phyloP scores from a whole-genome alignment of 1,139 yeast species.

The Yamadazyma diddensiae region DNA sequence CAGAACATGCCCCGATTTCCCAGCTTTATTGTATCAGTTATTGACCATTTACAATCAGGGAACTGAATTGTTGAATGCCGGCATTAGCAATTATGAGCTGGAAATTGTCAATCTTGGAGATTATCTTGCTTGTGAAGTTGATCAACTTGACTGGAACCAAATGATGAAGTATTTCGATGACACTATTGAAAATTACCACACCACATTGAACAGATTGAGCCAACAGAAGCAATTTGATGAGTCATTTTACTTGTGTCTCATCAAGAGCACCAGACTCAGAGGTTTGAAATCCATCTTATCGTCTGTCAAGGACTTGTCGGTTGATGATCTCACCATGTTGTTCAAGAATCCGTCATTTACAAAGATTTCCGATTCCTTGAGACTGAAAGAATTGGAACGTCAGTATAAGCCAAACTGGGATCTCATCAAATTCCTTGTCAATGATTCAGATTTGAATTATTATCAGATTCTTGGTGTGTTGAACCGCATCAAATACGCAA shows the following conservation, averaged over 20 bases:
- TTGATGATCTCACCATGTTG: conserved; percentile 13
- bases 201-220: conserved; percentile 3
- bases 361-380: conserved; percentile 5
- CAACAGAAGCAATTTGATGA: conserved; percentile 7
- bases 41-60: conserved; percentile 21
- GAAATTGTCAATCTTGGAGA: conserved; percentile 25
- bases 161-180: conserved; percentile 6
- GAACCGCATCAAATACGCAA: neutral
- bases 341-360: conserved; percentile 8
- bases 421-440: conserved; percentile 4
- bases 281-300: conserved; percentile 20
- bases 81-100: conserved; percentile 17
- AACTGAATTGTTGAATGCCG: conserved; percentile 9
- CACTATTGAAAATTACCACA: conserved; percentile 16
- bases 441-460: conserved; percentile 2
- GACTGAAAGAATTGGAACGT: neutral
- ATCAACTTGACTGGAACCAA: neutral
- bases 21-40: conserved; percentile 11
- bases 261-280: conserved; percentile 27
- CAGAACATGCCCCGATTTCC: conserved; percentile 13
- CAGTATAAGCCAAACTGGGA: conserved; percentile 3
- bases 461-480: conserved; percentile 4
- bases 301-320: conserved; percentile 6
- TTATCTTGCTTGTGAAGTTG: conserved; percentile 20
- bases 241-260: conserved; percentile 20